Percentiles rank a stretch among this genome's conserved stretches.
Evolutionary conservation across 805 yeast species (phyloP).

Genomic region (Candida maris): DNA sequence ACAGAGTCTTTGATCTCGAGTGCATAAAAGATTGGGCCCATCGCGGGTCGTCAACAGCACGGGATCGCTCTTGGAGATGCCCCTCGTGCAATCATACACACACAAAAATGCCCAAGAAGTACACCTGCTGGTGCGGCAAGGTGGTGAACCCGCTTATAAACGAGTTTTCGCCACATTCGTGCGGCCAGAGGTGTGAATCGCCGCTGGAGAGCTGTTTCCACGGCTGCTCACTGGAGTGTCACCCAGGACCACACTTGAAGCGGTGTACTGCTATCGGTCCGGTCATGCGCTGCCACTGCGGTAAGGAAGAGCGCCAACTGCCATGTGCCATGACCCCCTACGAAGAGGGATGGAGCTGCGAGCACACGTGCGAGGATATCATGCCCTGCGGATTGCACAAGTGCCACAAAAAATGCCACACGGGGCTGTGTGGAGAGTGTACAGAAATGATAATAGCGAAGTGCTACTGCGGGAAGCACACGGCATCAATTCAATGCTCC

Average conservation of each 20-base stretch:
- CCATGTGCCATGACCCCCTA: slow-evolving; percentile 76
- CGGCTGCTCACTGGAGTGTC: slow-evolving; percentile 72
- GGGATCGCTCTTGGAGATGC: slow-evolving; percentile 71
- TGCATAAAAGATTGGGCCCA: slow-evolving; percentile 88
- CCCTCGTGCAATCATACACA: slow-evolving; percentile 68
- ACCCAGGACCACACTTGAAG: slow-evolving; percentile 82
- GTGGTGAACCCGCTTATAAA: slow-evolving; percentile 60
- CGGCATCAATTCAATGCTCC: slow-evolving; percentile 41
- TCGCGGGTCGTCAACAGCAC: slow-evolving; percentile 64
- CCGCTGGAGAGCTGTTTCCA: slow-evolving; percentile 62
- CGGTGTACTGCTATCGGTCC: slow-evolving; percentile 80
- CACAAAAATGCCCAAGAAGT: slow-evolving; percentile 47
- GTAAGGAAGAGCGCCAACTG: slow-evolving; percentile 57
- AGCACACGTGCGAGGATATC: slow-evolving; percentile 51
- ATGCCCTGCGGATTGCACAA: slow-evolving; percentile 71
- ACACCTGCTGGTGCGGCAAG: slow-evolving; percentile 89
- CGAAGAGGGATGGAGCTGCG: slow-evolving; percentile 65
- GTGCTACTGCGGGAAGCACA: slow-evolving; percentile 76
- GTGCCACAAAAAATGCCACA: slow-evolving; percentile 65
- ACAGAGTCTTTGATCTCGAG: slow-evolving; percentile 76
- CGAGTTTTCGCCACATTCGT: slow-evolving; percentile 69
- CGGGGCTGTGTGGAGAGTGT: slow-evolving; percentile 82
- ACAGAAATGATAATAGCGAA: slow-evolving; percentile 40
- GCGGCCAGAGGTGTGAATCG: slow-evolving; percentile 78
- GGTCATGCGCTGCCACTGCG: slow-evolving; percentile 67